phyloP scores from a whole-genome alignment of 495 filamentous ascomycete genomes.

The Xylaria cubensis region DNA sequence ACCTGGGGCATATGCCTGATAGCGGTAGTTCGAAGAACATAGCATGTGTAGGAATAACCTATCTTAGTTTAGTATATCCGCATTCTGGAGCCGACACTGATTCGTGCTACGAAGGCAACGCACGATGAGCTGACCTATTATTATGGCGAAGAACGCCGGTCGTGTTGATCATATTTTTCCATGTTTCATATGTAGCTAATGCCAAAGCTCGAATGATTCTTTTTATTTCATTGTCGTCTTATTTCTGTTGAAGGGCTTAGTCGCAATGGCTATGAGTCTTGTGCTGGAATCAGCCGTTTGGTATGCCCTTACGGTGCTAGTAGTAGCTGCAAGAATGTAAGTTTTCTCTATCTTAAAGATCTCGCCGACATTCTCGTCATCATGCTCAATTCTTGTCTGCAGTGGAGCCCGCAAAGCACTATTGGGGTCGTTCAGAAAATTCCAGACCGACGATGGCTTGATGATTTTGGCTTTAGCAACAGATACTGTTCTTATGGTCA shows the following conservation, averaged over 20 bases:
- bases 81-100: not conserved
- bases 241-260: not conserved
- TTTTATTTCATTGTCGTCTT: not conserved
- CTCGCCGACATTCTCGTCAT: not conserved
- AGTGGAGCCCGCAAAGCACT: conserved; percentile 18
- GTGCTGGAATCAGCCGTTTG: conserved; percentile 57
- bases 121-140: not conserved
- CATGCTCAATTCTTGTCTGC: not conserved
- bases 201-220: not conserved
- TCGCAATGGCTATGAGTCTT: conserved; percentile 30
- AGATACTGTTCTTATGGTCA: conserved; percentile 40
- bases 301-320: conserved; percentile 49
- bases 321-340: conserved; percentile 52
- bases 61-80: conserved; percentile 6
- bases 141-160: not conserved
- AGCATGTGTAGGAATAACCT: not conserved
- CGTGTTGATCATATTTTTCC: not conserved
- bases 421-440: conserved; percentile 25
- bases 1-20: not conserved
- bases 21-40: not conserved
- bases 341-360: conserved; percentile 24
- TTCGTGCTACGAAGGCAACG: not conserved
- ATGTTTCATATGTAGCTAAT: not conserved
- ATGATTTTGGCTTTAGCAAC: conserved; percentile 24
- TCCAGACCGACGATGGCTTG: conserved; percentile 34